Conservation (phyloP, 129 eudicot species). For the Heracleum sosnowskyi region DNA sequence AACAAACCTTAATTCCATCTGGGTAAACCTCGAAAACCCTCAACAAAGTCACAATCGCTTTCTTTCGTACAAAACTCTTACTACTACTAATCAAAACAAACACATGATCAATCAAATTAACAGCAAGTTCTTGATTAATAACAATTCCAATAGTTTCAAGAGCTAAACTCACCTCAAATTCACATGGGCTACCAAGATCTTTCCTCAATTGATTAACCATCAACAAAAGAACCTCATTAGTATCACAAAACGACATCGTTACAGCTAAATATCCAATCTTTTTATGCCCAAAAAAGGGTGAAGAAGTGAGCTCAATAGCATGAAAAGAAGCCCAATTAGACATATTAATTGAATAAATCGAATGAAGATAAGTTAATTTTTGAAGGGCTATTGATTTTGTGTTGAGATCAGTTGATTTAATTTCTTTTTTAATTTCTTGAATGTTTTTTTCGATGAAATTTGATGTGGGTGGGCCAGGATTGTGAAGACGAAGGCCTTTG, state of each 20-base stretch:
- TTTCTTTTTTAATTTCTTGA: slow-evolving; percentile 75
- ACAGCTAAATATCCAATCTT: slow-evolving; percentile 65
- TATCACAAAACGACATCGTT: slow-evolving; percentile 46
- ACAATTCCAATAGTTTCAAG: slow-evolving; percentile 44
- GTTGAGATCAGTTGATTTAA: slow-evolving; percentile 58
- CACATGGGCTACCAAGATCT: slow-evolving; percentile 50
- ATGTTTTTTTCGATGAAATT: slow-evolving; percentile 54
- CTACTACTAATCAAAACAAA: slow-evolving; percentile 34
- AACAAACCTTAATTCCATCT: slow-evolving; percentile 88
- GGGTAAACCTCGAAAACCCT: slow-evolving; percentile 58
- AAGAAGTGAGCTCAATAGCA: slow-evolving; percentile 72
- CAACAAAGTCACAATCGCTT: slow-evolving; percentile 52
- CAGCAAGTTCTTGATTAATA: slow-evolving; percentile 53
- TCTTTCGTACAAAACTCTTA: slow-evolving; percentile 52
- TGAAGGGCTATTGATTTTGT: slow-evolving; percentile 72
- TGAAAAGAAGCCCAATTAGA: slow-evolving; percentile 78
- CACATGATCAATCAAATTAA: slow-evolving; percentile 59
- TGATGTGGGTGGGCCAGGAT: slow-evolving; percentile 32
- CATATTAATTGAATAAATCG: slow-evolving; percentile 54
- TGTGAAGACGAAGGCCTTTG: slow-evolving; percentile 66
- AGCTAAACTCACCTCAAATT: slow-evolving; percentile 64
- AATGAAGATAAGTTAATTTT: slow-evolving; percentile 83
- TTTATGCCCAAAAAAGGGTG: slow-evolving; percentile 42
- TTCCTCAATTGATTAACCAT: slow-evolving; percentile 84
- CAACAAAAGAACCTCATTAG: slow-evolving; percentile 62